phyloP scores from a whole-genome alignment of 768 basidiomycete genomes.

The Pisolithus tinctorius region DNA sequence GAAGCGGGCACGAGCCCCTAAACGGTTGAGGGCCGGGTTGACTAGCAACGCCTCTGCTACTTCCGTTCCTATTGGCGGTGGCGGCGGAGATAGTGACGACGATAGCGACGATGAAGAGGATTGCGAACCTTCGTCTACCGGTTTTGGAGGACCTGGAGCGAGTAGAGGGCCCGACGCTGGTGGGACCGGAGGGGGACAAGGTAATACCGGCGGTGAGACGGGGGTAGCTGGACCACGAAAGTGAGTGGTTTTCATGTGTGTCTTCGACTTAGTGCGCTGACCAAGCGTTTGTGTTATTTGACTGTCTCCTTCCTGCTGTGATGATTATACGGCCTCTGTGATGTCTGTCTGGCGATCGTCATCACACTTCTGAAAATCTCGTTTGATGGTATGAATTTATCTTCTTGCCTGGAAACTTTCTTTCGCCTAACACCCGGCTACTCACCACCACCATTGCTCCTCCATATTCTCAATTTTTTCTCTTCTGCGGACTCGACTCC shows the following conservation, averaged over 20 bases:
- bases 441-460: neutral
- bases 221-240: slow-evolving; percentile 18
- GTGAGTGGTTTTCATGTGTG: slow-evolving; percentile 11
- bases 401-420: too few relatives aligned
- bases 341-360: neutral
- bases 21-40: slow-evolving; percentile 12
- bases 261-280: neutral
- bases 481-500: too few relatives aligned
- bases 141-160: neutral
- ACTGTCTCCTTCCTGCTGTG: neutral
- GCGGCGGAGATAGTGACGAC: slow-evolving; percentile 16
- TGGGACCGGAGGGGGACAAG: slow-evolving; percentile 1
- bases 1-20: slow-evolving; percentile 17
- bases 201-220: neutral
- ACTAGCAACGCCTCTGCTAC: neutral
- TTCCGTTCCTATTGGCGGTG: neutral
- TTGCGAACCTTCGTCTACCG: slow-evolving; percentile 8
- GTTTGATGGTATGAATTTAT: too few relatives aligned
- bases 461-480: too few relatives aligned
- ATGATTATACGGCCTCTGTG: neutral
- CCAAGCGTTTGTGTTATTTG: neutral
- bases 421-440: too few relatives aligned
- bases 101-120: slow-evolving; percentile 27
- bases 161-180: neutral
- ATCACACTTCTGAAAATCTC: neutral